Conservation (phyloP, 2,329 filamentous ascomycete genomes). For the Ustulina deusta region DNA sequence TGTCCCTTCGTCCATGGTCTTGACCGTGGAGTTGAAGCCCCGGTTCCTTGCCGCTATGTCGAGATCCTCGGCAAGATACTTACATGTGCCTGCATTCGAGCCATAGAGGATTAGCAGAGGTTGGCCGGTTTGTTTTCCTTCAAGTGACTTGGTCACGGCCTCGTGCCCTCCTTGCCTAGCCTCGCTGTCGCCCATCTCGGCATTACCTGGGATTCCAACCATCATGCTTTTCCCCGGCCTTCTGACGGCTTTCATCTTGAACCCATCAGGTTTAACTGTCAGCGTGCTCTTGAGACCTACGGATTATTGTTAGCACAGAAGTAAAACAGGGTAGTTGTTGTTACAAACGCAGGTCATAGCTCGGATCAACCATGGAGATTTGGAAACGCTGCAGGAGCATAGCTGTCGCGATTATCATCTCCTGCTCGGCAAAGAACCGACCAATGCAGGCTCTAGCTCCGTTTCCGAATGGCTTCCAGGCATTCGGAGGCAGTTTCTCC, state of each 20-base stretch:
- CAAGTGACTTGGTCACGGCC: constrained; percentile 15
- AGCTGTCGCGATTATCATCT: constrained; percentile 60
- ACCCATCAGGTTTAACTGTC: constrained; percentile 73
- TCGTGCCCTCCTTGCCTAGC: constrained; percentile 8
- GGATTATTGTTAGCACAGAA: neutral
- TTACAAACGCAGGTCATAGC: constrained; percentile 61
- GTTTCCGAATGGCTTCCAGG: constrained; percentile 66
- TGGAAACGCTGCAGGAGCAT: constrained; percentile 79
- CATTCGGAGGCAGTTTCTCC: constrained; percentile 53
- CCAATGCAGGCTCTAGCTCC: constrained; percentile 66
- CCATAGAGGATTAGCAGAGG: constrained; percentile 67
- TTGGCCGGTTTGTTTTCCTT: constrained; percentile 51
- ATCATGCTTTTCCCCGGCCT: constrained; percentile 13
- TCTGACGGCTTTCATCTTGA: constrained; percentile 68
- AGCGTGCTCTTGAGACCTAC: constrained; percentile 63
- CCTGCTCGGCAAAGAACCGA: constrained; percentile 66
- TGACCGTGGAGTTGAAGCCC: constrained; percentile 57
- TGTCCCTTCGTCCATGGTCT: constrained; percentile 62
- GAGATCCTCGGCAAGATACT: constrained; percentile 64
- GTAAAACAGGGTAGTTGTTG: neutral
- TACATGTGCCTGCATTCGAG: constrained; percentile 69
- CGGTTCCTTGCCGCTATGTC: constrained; percentile 61
- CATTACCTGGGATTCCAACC: constrained; percentile 22
- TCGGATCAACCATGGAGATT: constrained; percentile 70
- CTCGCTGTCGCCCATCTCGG: neutral